phyloP scores from a whole-genome alignment of 2,329 filamentous ascomycete genomes.

The Fusarium sp. region DNA sequence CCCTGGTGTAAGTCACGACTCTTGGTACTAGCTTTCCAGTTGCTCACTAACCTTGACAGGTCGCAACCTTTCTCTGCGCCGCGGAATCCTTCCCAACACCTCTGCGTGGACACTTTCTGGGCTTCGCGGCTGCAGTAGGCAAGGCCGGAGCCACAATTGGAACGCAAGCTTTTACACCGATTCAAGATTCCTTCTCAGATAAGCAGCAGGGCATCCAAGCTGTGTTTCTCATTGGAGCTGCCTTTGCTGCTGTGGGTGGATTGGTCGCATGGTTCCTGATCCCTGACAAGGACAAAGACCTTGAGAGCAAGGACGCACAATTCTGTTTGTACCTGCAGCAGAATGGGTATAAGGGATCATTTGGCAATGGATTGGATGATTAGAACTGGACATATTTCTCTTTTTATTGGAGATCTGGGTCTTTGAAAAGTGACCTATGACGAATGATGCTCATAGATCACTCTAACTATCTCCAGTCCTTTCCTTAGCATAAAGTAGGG shows the following conservation, averaged over 20 bases:
- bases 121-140: not conserved
- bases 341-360: not conserved
- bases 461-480: no score
- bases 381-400: no score
- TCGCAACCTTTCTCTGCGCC: not conserved
- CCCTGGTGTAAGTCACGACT: not conserved
- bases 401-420: no score
- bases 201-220: not conserved
- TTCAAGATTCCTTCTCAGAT: not conserved
- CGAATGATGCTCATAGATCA: no score
- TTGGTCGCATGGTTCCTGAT: not conserved
- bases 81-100: not conserved
- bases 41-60: not conserved
- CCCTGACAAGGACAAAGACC: not conserved
- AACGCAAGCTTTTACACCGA: not conserved
- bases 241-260: not conserved
- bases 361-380: not conserved
- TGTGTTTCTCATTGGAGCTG: not conserved
- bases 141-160: not conserved
- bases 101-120: not conserved
- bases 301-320: not conserved
- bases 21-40: not conserved
- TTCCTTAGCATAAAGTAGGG: no score
- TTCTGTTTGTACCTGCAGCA: not conserved
- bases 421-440: no score